Percentiles rank a stretch among this genome's conserved stretches.
Evolutionary conservation across 305 asterid species (phyloP).

Genomic region (Lippia alba): DNA sequence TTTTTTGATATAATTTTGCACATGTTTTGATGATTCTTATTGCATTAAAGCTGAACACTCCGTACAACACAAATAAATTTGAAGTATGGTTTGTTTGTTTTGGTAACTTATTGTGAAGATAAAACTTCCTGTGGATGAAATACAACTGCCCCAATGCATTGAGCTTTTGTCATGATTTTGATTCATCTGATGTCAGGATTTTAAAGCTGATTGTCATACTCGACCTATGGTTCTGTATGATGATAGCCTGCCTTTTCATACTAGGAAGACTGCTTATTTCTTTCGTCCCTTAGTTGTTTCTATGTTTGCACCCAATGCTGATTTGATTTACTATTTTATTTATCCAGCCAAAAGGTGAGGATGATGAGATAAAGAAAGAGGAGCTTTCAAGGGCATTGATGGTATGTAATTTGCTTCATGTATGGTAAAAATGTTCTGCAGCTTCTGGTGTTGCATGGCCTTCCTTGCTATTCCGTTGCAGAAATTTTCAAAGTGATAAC

Average conservation of each 20-base stretch:
- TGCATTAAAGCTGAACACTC: constrained; percentile 18
- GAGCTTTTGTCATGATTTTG: background rate
- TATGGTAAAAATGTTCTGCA: constrained; percentile 18
- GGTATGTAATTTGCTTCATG: constrained; percentile 59
- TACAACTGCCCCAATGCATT: constrained; percentile 11
- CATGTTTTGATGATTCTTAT: constrained; percentile 23
- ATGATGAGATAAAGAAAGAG: constrained; percentile 66
- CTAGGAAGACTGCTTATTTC: constrained; percentile 22
- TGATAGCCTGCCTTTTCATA: constrained; percentile 28
- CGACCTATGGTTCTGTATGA: constrained; percentile 7
- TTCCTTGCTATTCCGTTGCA: constrained; percentile 25
- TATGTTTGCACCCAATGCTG: constrained; percentile 27
- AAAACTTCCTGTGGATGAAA: constrained; percentile 29
- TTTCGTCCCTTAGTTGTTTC: background rate
- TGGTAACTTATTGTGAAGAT: constrained; percentile 9
- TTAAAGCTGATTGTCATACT: constrained; percentile 25
- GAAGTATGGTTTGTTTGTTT: constrained; percentile 3
- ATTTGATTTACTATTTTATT: constrained; percentile 39
- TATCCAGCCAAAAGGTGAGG: constrained; percentile 72
- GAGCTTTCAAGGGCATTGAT: constrained; percentile 86
- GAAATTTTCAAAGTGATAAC: background rate
- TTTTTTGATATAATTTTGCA: constrained; percentile 12
- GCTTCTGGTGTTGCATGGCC: constrained; percentile 34
- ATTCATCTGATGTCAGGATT: constrained; percentile 18
- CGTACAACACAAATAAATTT: constrained; percentile 23